phyloP scores from a whole-genome alignment of 169 alveolate genomes.

The Plasmodium inui region DNA sequence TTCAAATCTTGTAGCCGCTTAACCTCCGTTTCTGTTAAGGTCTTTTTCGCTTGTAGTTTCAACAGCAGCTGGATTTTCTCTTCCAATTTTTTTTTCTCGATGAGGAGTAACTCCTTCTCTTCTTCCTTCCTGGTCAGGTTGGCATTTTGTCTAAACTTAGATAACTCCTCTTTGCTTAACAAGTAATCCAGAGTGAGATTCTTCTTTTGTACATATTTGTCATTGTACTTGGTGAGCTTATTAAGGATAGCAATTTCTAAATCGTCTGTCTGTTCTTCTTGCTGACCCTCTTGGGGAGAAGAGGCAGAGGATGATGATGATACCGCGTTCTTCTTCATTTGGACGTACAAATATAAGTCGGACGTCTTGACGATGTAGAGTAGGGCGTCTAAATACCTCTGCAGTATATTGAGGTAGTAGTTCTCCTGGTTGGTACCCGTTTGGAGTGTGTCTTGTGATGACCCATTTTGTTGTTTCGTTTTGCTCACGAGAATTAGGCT shows the following conservation, averaged over 20 bases:
- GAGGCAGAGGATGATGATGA: background rate
- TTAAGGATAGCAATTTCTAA: constrained; percentile 46
- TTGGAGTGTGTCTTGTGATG: background rate
- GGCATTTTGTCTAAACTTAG: constrained; percentile 9
- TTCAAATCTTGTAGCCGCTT: constrained; percentile 61
- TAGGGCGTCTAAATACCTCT: constrained; percentile 8
- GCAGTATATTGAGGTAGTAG: constrained; percentile 13
- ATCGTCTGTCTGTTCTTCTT: constrained; percentile 11
- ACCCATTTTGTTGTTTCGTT: background rate
- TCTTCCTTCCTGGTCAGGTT: constrained; percentile 2
- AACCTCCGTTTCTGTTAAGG: constrained; percentile 57
- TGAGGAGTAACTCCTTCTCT: constrained; percentile 61
- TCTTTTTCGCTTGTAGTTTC: constrained; percentile 25
- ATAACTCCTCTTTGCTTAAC: constrained; percentile 61
- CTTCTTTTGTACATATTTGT: constrained; percentile 46
- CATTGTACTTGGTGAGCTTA: constrained; percentile 55
- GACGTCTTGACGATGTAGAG: constrained; percentile 6
- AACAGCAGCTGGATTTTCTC: constrained; percentile 44
- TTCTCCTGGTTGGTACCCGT: background rate
- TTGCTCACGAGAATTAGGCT: constrained; percentile 39
- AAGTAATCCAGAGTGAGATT: constrained; percentile 42
- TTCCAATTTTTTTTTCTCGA: constrained; percentile 71
- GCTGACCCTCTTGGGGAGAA: background rate
- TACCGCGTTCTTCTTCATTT: constrained; percentile 11
- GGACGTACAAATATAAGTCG: constrained; percentile 30